Percentiles rank a stretch among this genome's conserved stretches.
Conservation (phyloP, 345 rosid genomes). For the Diplotaxis tenuifolia region DNA sequence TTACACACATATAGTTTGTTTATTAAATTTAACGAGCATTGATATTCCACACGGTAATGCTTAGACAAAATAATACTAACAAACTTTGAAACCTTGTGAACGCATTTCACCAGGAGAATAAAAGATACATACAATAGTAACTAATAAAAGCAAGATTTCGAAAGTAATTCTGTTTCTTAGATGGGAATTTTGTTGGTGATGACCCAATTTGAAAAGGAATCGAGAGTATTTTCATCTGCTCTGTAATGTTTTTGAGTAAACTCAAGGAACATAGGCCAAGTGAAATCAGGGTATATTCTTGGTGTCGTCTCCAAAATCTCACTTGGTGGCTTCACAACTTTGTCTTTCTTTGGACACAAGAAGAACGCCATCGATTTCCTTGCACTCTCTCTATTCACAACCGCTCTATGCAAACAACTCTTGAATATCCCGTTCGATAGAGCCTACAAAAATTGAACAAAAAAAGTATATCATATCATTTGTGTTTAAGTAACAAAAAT, state of each 20-base stretch:
- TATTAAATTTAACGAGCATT: neutral
- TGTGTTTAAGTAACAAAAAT: neutral
- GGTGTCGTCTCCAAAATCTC: conserved; percentile 57
- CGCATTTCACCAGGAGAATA: conserved; percentile 17
- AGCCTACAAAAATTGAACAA: conserved; percentile 17
- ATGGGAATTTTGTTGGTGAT: conserved; percentile 24
- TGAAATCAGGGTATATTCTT: conserved; percentile 80
- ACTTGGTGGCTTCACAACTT: conserved; percentile 72
- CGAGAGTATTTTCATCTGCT: conserved; percentile 87
- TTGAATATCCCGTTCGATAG: conserved; percentile 40
- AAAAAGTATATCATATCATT: neutral
- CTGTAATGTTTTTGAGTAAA: conserved; percentile 91
- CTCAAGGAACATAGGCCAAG: conserved; percentile 82
- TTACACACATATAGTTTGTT: neutral
- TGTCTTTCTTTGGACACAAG: conserved; percentile 77
- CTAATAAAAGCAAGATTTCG: neutral
- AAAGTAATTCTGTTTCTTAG: conserved; percentile 21
- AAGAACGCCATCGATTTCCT: conserved; percentile 96
- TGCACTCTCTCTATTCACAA: conserved; percentile 70
- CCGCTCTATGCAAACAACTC: conserved; percentile 85
- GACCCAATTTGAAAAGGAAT: conserved; percentile 65
- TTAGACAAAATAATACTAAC: conserved; percentile 6
- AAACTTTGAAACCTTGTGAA: conserved; percentile 3
- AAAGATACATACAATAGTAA: conserved; percentile 9
- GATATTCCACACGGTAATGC: neutral